Base-by-base conservation (phyloP, 148 eudicot genomes). In the Fallopia convolvulus region DNA sequence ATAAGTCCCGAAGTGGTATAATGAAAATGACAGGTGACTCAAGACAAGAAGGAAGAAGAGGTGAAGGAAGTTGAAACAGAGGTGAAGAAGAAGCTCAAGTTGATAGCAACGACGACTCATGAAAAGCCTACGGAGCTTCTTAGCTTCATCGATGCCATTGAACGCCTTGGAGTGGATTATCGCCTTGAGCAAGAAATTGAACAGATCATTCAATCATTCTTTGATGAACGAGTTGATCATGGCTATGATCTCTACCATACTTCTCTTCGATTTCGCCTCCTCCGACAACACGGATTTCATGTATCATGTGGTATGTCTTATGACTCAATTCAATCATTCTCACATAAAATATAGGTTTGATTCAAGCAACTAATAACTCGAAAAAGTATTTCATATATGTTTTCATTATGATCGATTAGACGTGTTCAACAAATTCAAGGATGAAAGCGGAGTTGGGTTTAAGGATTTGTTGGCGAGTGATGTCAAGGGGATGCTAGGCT, bases 401-500 rank as follows among this genome's bases (percentile, higher is more conserved):
- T 12, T 33, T 32, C 36, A 26, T 33, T 17, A 32, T 66, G 2
- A n/a, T n/a, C n/a, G n/a, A 66, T 33, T 15, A 68, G 72, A 68
- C 36, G 72, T 68, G 44, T 36, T 68, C 44, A 6, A 58, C 2
- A 77, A 74, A 33, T 83, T 83, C 58, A 65, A 39, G 39, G 80
- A 76, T 26, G 8, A 53, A 15, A 39, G 77, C 2, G 72, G 76
- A 14, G 46, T 8, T 42, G 56, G 17, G 11, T 79, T 71, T 14
- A 78, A 75, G 40, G 73, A 44, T 30, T 2, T 61, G 0, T 10
- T 78, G 5, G 5, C 17, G 14, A 47, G 52, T 6, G 80, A 83
- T 65, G 58, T 58, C 7, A 23, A 12, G 20, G 80, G 79, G 32
- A 40, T 83, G 53, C n/a, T 83, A 21, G 77, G 55, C 11, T 77